Conservation (phyloP, 1,284 basidiomycete species). For the Puccinia horiana region DNA sequence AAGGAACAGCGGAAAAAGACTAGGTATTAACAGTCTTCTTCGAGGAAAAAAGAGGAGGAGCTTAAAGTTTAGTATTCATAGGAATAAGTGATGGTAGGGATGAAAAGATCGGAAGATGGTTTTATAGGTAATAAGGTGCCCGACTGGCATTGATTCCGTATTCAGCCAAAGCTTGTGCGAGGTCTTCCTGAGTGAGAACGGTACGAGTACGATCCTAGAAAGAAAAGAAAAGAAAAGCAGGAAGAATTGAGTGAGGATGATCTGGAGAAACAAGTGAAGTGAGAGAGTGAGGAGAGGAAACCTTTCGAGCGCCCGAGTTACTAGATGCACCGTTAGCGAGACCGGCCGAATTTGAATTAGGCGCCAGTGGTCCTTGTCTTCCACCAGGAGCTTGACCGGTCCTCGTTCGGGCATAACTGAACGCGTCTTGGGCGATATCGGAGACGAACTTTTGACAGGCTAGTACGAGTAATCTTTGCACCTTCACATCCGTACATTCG, state of each 20-base stretch:
- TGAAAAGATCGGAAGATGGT: background rate
- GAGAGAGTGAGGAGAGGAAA: slow-evolving; percentile 26
- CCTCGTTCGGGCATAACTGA: slow-evolving; percentile 93
- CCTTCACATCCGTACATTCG: slow-evolving; percentile 85
- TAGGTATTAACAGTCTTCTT: too few relatives aligned
- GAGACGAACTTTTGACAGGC: slow-evolving; percentile 98
- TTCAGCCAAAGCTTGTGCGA: slow-evolving; percentile 85
- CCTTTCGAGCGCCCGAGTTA: slow-evolving; percentile 44
- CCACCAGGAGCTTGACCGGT: slow-evolving; percentile 63
- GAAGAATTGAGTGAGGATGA: background rate
- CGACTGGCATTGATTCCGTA: slow-evolving; percentile 94
- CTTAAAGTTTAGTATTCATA: background rate
- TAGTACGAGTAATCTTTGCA: slow-evolving; percentile 88
- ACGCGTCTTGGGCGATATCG: slow-evolving; percentile 94
- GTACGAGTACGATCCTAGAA: slow-evolving; percentile 78
- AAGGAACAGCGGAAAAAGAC: too few relatives aligned
- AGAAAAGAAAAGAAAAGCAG: background rate
- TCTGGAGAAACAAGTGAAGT: background rate
- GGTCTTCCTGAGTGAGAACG: slow-evolving; percentile 96
- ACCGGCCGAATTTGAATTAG: slow-evolving; percentile 50
- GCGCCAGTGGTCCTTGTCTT: slow-evolving; percentile 44
- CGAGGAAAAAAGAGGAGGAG: too few relatives aligned
- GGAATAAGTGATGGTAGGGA: background rate
- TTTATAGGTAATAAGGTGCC: slow-evolving; percentile 73
- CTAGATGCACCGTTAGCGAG: slow-evolving; percentile 20